Percentiles rank a stretch among this genome's conserved stretches.
Conservation (phyloP, 106 monocot species). For the Dactylorhiza incarnata region DNA sequence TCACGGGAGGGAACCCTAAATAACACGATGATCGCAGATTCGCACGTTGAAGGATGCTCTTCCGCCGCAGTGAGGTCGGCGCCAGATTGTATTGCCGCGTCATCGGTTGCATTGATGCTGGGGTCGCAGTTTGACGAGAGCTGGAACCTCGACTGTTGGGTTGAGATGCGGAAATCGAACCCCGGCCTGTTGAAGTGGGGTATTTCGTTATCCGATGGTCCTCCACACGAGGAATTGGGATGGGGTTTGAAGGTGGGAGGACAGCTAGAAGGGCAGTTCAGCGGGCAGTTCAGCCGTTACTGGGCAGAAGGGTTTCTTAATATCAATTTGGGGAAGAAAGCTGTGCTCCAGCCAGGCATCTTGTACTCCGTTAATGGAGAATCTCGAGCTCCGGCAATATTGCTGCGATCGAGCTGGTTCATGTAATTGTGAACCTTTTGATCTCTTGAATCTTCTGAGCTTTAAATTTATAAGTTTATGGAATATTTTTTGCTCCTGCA, state of each 20-base stretch:
- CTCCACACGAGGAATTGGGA: slow-evolving; percentile 68
- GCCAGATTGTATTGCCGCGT: slow-evolving; percentile 10
- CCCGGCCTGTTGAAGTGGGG: slow-evolving; percentile 36
- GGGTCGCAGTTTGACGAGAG: slow-evolving; percentile 48
- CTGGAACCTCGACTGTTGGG: slow-evolving; percentile 49
- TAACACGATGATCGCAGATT: background rate
- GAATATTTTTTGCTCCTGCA: too few species aligned
- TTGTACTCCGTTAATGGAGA: slow-evolving; percentile 39
- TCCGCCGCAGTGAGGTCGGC: background rate
- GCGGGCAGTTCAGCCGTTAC: slow-evolving; percentile 1
- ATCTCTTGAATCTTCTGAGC: too few species aligned
- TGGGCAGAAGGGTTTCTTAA: slow-evolving; percentile 76
- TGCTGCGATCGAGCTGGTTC: slow-evolving; percentile 56
- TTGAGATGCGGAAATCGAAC: slow-evolving; percentile 48
- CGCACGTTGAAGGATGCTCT: slow-evolving; percentile 3
- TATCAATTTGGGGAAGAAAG: slow-evolving; percentile 41
- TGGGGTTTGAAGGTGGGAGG: slow-evolving; percentile 70
- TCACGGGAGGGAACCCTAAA: slow-evolving; percentile 23
- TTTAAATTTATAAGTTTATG: too few species aligned
- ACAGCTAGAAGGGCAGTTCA: slow-evolving; percentile 17
- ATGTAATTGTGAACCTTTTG: slow-evolving; percentile 25
- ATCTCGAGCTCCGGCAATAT: slow-evolving; percentile 29
- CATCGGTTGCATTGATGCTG: slow-evolving; percentile 58
- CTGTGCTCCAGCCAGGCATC: slow-evolving; percentile 62
- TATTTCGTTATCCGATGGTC: slow-evolving; percentile 53